Percentiles rank a stretch among this genome's conserved stretches.
phyloP scores from a whole-genome alignment of 306 rosid species.

The Luffa acutangula region DNA sequence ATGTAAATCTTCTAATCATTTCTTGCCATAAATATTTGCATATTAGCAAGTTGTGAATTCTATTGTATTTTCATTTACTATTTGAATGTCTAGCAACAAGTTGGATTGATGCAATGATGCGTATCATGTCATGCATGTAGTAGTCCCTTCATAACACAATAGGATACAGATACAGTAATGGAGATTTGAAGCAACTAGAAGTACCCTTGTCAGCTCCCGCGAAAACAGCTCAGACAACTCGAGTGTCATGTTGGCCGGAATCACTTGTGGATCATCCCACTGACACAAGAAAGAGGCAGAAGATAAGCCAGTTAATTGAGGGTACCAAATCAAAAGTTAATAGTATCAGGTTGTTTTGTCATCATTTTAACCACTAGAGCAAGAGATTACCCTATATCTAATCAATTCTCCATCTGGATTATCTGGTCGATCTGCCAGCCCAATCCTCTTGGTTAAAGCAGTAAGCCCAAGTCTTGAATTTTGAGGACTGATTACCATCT shows the following conservation, averaged over 20 bases:
- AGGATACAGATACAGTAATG: conserved; percentile 19
- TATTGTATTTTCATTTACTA: background rate
- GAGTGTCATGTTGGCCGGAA: conserved; percentile 67
- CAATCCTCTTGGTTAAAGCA: conserved; percentile 62
- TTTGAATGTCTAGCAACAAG: background rate
- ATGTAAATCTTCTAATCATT: background rate
- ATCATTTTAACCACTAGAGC: background rate
- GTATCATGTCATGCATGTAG: background rate
- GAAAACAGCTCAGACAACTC: conserved; percentile 94
- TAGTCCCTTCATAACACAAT: background rate
- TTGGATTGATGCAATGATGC: background rate
- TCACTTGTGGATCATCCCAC: conserved; percentile 96
- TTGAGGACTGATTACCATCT: conserved; percentile 98
- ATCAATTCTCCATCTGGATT: conserved; percentile 79
- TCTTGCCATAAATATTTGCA: background rate
- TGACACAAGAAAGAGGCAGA: conserved; percentile 20
- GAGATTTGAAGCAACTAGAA: conserved; percentile 15
- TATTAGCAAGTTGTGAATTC: background rate
- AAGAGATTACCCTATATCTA: conserved; percentile 69
- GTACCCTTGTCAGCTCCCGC: conserved; percentile 94
- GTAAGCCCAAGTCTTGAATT: conserved; percentile 72
- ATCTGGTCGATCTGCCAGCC: conserved; percentile 66
- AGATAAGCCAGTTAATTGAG: conserved; percentile 16
- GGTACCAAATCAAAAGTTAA: background rate
- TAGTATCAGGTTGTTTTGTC: background rate